A percentile compares a stretch with the other conserved stretches of the same genome.
Evolutionary conservation across 345 rosid species (phyloP).

Genomic region (Gossypium longicalyx): DNA sequence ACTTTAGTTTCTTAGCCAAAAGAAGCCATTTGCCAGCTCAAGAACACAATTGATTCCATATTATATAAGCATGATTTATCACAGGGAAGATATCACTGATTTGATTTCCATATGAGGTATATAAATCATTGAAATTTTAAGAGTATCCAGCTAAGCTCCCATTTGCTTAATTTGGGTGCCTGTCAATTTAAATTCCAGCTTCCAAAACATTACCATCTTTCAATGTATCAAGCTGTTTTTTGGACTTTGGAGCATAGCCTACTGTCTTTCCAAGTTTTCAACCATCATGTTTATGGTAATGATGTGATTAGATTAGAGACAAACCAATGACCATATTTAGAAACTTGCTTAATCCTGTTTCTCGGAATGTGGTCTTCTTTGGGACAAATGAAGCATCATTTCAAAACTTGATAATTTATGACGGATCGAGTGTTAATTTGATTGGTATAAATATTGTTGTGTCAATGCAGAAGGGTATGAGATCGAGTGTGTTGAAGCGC

Average conservation of each 20-base stretch:
- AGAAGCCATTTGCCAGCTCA: background rate
- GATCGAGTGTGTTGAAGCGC: rapidly evolving
- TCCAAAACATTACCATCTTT: conserved; percentile 1
- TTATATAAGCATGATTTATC: background rate
- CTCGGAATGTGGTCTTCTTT: background rate
- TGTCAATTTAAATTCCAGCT: background rate
- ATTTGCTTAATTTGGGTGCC: background rate
- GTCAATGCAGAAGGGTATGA: rapidly evolving
- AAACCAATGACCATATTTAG: too few species aligned
- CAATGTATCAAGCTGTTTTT: background rate
- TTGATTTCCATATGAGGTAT: background rate
- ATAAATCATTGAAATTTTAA: background rate
- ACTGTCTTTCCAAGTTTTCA: background rate
- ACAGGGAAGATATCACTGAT: background rate
- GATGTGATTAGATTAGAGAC: background rate
- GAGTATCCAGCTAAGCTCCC: conserved; percentile 4
- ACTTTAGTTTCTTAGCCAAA: background rate
- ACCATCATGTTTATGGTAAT: background rate
- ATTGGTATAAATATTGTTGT: rapidly evolving
- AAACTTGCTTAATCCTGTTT: too few species aligned
- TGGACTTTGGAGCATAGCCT: background rate
- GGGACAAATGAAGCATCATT: too few species aligned
- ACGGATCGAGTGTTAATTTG: rapidly evolving
- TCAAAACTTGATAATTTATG: too few species aligned
- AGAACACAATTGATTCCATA: background rate